These are phyloP conservation scores for Primulina huaijiensis DNA, from an alignment of 257 asterid species.

Conservation along the genomic window DNA sequence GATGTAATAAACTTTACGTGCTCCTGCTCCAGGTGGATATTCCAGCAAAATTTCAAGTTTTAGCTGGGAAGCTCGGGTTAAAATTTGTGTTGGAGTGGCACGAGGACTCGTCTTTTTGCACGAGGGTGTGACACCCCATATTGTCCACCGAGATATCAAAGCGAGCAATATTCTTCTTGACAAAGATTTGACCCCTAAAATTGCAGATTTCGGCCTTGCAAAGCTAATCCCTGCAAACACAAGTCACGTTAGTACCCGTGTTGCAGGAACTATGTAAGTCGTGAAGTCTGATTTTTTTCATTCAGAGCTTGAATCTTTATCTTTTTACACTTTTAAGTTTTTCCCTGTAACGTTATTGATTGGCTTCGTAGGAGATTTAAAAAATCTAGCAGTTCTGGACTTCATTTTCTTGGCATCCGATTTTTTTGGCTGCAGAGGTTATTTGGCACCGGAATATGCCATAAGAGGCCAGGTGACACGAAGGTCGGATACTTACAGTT, in stretches of 20 bases:
- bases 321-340: not conserved
- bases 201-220: conserved; percentile 96
- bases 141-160: conserved; percentile 92
- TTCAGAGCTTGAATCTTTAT: not conserved
- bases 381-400: not conserved
- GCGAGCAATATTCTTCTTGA: conserved; percentile 94
- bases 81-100: conserved; percentile 76
- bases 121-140: conserved; percentile 85
- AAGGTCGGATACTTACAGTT: conserved; percentile 83
- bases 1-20: conserved; percentile 20
- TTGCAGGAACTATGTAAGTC: conserved; percentile 94
- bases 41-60: conserved; percentile 39
- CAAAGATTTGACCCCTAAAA: conserved; percentile 74
- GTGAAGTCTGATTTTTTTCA: conserved; percentile 11
- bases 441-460: conserved; percentile 98
- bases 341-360: not conserved
- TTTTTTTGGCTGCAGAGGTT: conserved; percentile 59
- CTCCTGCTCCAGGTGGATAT: conserved; percentile 48
- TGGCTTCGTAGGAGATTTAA: not conserved
- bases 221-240: conserved; percentile 79
- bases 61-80: conserved; percentile 64
- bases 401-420: not conserved
- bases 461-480: conserved; percentile 82
- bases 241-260: conserved; percentile 94
- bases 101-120: conserved; percentile 86